phyloP scores from a whole-genome alignment of 352 stramenopile genomes.

The Phytophthora syringae region DNA sequence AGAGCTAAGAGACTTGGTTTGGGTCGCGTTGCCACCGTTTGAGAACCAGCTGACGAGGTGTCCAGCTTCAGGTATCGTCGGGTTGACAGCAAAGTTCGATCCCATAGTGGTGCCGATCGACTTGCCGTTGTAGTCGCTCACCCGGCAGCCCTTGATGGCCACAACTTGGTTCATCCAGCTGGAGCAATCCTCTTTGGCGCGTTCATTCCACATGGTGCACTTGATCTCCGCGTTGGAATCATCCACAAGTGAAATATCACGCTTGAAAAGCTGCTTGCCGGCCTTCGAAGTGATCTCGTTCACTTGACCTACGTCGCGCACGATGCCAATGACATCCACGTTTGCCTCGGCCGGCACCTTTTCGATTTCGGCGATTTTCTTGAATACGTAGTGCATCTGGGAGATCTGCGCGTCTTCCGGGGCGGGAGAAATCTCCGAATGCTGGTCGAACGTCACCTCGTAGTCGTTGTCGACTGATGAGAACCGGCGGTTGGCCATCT shows the following conservation, averaged over 20 bases:
- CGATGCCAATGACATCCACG: conserved; percentile 96
- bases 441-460: conserved; percentile 98
- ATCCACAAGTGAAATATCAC: conserved; percentile 96
- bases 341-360: conserved; percentile 83
- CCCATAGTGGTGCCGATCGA: conserved; percentile 87
- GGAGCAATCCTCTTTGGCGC: conserved; percentile 80
- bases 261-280: conserved; percentile 96
- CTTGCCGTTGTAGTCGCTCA: conserved; percentile 95
- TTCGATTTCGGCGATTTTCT: conserved; percentile 95
- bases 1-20: conserved; percentile 81
- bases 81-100: conserved; percentile 87
- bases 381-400: conserved; percentile 92
- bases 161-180: conserved; percentile 93
- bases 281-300: conserved; percentile 95
- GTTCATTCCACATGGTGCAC: conserved; percentile 97
- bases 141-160: conserved; percentile 95
- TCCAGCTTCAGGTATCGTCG: conserved; percentile 85
- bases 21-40: conserved; percentile 65
- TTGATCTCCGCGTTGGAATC: conserved; percentile 96
- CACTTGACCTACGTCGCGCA: conserved; percentile 93
- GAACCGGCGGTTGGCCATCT: conserved; percentile 98
- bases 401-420: conserved; percentile 92
- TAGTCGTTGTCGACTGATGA: conserved; percentile 97
- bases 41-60: conserved; percentile 90
- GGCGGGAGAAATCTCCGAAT: conserved; percentile 93